Percentiles rank a stretch among this genome's conserved stretches.
phyloP scores from a whole-genome alignment of 768 basidiomycete species.

The Hydnomerulius pinastri region DNA sequence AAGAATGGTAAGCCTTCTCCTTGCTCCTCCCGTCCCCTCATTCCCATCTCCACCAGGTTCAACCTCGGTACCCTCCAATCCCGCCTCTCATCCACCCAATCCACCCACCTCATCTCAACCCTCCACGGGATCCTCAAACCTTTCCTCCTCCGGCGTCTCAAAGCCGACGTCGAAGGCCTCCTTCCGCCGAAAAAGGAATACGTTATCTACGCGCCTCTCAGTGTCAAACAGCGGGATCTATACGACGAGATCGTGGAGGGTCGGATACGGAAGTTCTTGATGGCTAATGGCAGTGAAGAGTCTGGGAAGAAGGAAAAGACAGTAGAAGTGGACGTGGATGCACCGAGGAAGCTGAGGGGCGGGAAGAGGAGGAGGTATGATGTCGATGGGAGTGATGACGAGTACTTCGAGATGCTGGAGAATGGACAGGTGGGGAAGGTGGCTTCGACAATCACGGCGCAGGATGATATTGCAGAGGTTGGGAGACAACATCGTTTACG shows the following conservation, averaged over 20 bases:
- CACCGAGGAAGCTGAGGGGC: slow-evolving; percentile 36
- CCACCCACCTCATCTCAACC: slow-evolving; percentile 67
- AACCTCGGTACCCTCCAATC: slow-evolving; percentile 67
- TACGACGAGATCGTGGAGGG: slow-evolving; percentile 81
- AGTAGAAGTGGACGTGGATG: slow-evolving; percentile 32
- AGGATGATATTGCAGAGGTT: slow-evolving; percentile 52
- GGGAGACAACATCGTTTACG: slow-evolving; percentile 60
- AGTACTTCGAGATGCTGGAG: slow-evolving; percentile 66
- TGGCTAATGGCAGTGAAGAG: slow-evolving; percentile 35
- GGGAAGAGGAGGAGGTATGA: slow-evolving; percentile 49
- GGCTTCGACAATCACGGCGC: slow-evolving; percentile 35
- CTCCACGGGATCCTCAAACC: slow-evolving; percentile 93
- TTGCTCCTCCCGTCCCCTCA: background rate
- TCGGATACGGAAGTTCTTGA: slow-evolving; percentile 64
- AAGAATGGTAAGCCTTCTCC: slow-evolving; percentile 65
- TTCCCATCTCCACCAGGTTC: slow-evolving; percentile 48
- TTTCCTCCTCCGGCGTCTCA: slow-evolving; percentile 89
- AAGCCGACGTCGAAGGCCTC: slow-evolving; percentile 77
- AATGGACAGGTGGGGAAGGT: slow-evolving; percentile 43
- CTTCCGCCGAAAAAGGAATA: slow-evolving; percentile 96
- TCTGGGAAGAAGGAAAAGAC: slow-evolving; percentile 16
- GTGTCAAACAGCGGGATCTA: slow-evolving; percentile 75
- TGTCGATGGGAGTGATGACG: slow-evolving; percentile 58
- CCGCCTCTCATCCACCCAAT: slow-evolving; percentile 56
- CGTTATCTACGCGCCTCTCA: slow-evolving; percentile 89